Evolutionary conservation across 2,329 filamentous ascomycete genomes (phyloP), one percentile per base, ranked within the genome.

Genomic region (Aureobasidium namibiae): DNA sequence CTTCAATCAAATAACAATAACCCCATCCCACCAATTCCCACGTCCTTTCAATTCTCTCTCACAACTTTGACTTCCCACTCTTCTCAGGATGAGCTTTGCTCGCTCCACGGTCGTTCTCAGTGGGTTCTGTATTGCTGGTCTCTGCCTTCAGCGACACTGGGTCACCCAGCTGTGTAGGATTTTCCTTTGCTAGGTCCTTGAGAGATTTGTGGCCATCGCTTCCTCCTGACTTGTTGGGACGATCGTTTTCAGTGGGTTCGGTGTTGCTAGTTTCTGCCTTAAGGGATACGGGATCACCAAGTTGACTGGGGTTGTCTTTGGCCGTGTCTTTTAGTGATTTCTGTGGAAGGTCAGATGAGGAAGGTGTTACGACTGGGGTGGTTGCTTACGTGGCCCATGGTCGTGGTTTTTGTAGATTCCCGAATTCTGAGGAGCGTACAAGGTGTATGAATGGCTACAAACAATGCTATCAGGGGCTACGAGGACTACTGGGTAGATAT

Each of bases 201-300:
- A 69, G 39, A 5, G 62, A 61, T 61, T 65, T 66, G 31, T 61
- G 41, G 14, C 58, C 48, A 31, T 41, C 50, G 36, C n/a, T n/a
- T n/a, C n/a, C n/a, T n/a, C 36, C 50, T 31, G 44, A 36, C 57
- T 63, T 63, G 52, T 63, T 63, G 29, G 61, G 61, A 16, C 60
- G 42, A 29, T 69, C 67, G 2, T 66, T 56, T 8, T 67, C 62
- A 2, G 67, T 69, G 2, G 67, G 68, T 24, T 65, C 58, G 10
- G 60, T 68, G 45, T 68, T 58, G n/a, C 65, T 65, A 4, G 68
- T 72, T 62, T 73, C 70, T 7, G 71, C 69, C 59, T 70, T 70
- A 11, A 73, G 62, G 4, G 65, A 68, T 9, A 72, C 68, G 4
- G 70, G 70, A 56, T 73, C 70, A 38, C 71, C 71, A n/a, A 71